Evolutionary conservation across 2,329 filamentous ascomycete genomes (phyloP), one percentile per base, ranked within the genome.

Genomic region (Domatiomyces catenatus): DNA sequence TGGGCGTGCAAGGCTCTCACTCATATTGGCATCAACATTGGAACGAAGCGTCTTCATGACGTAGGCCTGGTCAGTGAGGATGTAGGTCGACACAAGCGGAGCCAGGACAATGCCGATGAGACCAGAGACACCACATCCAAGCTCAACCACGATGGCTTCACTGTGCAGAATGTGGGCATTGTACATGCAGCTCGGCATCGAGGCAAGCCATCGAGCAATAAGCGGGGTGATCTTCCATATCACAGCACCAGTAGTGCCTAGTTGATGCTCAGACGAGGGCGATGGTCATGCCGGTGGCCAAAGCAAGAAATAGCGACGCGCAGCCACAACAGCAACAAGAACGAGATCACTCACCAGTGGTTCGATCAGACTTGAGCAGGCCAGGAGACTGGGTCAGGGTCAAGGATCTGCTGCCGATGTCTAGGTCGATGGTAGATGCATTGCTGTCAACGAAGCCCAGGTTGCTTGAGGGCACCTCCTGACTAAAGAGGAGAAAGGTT

Each of bases 211-310:
- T 56, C 79, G 71, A 19, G 89, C 86, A 62, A 96, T 81, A 44
- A 80, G 71, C 7, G 89, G 87, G 0, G 87, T 90, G 58, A 94
- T 83, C 66, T 85, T 88, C 92, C 92, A 98, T 7, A 96, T 72
- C 17, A 94, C 88, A 84, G 84, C 84, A 45, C 84, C 83, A 1
- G 84, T 88, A 1, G 84, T 88, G 1, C 83, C 84, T 47, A 10
- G 32, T 15, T 15, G 32, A 39, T 39, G 10, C 32, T 39, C 32
- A 39, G 32, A 39, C 12, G 32, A 39, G 10, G 15, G 32, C 32
- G 12, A 15, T 15, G 10, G 12, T 12, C n/a, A n/a, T n/a, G n/a
- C n/a, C n/a, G n/a, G n/a, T n/a, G n/a, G n/a, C n/a, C n/a, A n/a
- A n/a, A n/a, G n/a, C n/a, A n/a, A n/a, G n/a, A n/a, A n/a, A n/a